phyloP scores from a whole-genome alignment of 73 alveolate genomes.

The Paramecium caudatum region DNA sequence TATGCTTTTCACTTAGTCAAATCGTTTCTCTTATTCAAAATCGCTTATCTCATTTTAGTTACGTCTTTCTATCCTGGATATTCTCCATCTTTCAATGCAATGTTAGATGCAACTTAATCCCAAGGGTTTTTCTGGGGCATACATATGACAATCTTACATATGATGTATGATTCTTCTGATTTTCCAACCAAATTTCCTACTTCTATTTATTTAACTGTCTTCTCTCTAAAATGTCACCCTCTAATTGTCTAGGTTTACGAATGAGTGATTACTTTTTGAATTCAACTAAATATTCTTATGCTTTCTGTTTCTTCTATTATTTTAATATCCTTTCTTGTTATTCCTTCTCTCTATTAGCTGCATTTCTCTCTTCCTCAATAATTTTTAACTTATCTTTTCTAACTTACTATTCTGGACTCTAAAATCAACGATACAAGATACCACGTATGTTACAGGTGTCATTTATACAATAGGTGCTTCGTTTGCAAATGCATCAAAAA shows the following conservation, averaged over 20 bases:
- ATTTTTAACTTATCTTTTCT: constrained; percentile 49
- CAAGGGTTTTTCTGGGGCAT: constrained; percentile 64
- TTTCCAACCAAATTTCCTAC: constrained; percentile 31
- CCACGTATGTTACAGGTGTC: background rate
- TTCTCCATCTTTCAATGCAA: constrained; percentile 75
- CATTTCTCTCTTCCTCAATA: constrained; percentile 53
- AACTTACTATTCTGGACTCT: constrained; percentile 38
- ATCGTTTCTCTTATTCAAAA: constrained; percentile 71
- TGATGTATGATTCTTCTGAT: background rate
- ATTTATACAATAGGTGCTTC: background rate
- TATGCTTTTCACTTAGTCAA: constrained; percentile 69
- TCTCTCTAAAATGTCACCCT: background rate
- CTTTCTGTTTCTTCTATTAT: constrained; percentile 39
- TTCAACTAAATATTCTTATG: constrained; percentile 24
- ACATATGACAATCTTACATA: constrained; percentile 28
- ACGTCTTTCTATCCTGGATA: constrained; percentile 74
- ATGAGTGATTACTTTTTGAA: constrained; percentile 23
- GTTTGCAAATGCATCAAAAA: background rate
- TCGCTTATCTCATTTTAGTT: constrained; percentile 70
- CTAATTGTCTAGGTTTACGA: background rate
- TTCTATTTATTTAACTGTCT: constrained; percentile 6
- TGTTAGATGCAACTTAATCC: constrained; percentile 70
- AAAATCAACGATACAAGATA: background rate
- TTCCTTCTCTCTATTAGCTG: constrained; percentile 6
- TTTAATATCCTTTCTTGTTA: constrained; percentile 11